Conservation (phyloP, 495 filamentous ascomycete genomes). For the Staphylotrichum longicolle region DNA sequence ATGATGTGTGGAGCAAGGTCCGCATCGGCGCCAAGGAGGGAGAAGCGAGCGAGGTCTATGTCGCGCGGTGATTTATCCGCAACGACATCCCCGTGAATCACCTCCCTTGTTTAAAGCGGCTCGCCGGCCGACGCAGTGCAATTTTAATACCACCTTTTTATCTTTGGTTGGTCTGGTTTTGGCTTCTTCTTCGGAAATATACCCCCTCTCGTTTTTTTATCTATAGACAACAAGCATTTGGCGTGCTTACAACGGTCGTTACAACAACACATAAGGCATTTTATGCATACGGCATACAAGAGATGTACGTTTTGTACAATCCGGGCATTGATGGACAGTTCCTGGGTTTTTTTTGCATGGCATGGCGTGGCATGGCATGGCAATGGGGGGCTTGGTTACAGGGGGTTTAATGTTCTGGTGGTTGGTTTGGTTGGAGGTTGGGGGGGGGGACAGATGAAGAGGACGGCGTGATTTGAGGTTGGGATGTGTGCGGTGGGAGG, state of each 20-base stretch:
- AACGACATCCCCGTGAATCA: too few species aligned
- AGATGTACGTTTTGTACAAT: not conserved
- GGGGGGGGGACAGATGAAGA: too few species aligned
- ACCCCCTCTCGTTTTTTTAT: conserved; percentile 17
- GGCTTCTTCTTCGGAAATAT: conserved; percentile 5
- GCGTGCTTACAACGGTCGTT: conserved; percentile 14
- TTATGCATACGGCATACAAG: too few species aligned
- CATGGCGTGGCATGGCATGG: conserved; percentile 16
- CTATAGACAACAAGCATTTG: not conserved
- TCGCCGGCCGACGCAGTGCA: too few species aligned
- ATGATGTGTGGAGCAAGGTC: conserved; percentile 35
- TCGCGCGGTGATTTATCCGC: conserved; percentile 2
- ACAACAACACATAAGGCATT: conserved; percentile 8
- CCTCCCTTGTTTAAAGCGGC: too few species aligned
- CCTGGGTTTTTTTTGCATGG: conserved; percentile 10
- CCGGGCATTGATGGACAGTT: too few species aligned
- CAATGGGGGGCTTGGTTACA: not conserved
- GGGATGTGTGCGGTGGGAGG: too few species aligned
- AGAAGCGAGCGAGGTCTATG: conserved; percentile 10
- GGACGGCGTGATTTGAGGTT: too few species aligned
- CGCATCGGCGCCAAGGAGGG: conserved; percentile 17
- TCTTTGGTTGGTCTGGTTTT: not conserved
- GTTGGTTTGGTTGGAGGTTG: not conserved
- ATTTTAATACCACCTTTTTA: too few species aligned
- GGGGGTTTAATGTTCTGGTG: too few species aligned